Evolutionary conservation across 768 basidiomycete species (phyloP), one percentile per base, ranked within the genome.

Genomic region (Steccherinum ochraceum): DNA sequence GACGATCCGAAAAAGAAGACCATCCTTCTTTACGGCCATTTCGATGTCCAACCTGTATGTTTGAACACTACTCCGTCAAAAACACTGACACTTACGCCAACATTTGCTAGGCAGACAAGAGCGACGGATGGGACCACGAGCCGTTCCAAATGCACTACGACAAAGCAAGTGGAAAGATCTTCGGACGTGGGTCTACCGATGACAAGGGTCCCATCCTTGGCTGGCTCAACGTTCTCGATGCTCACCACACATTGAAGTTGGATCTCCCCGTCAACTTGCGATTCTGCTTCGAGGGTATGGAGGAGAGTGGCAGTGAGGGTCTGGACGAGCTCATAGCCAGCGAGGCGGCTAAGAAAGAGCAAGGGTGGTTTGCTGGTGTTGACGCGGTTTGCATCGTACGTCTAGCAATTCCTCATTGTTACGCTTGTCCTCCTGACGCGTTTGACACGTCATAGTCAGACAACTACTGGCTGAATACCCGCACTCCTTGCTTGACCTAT

Each of bases 221-320:
- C 18, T 93, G 90, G 90, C 66, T 93, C 50, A 91, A 91, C 61
- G 83, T 91, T 41, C 72, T 95, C 40, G 84, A 93, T 59, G 91
- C 88, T 48, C 90, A 94, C 48, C 68, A 75, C 39, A 70, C 81
- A 52, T 76, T 77, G 27, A 71, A 76, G 30, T 70, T 80, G 40
- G 77, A 81, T 25, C 75, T 94, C n/a, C 93, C 93, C 1, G 89
- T 95, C 23, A 94, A 95, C 64, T 69, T 95, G 48, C 79, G 80
- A 56, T 83, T 87, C 72, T 89, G 87, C 72, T 92, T 96, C 58
- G 93, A 96, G 66, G 93, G 89, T 3, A 96, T 94, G 93, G 93
- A 96, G 64, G 93, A 96, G 72, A 84, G 77, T 54, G 93, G 93
- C 4, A 89, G 86, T 24, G 89, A 89, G 58, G 91, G 92, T 1